Conservation (phyloP, 345 rosid genomes). For the Abelmoschus esculentus region DNA sequence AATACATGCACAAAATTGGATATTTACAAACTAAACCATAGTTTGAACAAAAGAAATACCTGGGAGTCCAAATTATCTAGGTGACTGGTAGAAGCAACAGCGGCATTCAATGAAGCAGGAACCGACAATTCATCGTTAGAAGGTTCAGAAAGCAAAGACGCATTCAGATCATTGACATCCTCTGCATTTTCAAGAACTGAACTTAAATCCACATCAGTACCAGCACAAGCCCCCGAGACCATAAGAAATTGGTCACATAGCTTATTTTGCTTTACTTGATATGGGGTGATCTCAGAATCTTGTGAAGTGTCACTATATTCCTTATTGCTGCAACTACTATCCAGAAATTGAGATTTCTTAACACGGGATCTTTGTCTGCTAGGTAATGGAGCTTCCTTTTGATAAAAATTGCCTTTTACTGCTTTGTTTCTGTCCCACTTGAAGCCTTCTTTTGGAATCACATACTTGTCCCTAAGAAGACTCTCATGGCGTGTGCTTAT, state of each 20-base stretch:
- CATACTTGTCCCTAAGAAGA: constrained; percentile 35
- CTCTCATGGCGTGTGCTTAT: constrained; percentile 31
- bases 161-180: constrained; percentile 28
- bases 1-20: background rate
- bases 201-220: constrained; percentile 20
- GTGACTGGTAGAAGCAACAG: constrained; percentile 24
- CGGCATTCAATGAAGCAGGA: constrained; percentile 22
- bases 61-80: constrained; percentile 24
- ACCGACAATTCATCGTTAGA: constrained; percentile 26
- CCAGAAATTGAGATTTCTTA: constrained; percentile 23
- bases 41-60: constrained; percentile 18
- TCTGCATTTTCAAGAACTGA: constrained; percentile 32
- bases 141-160: constrained; percentile 25
- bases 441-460: constrained; percentile 36
- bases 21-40: background rate
- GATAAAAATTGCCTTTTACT: constrained; percentile 31
- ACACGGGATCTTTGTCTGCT: constrained; percentile 33
- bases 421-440: constrained; percentile 41
- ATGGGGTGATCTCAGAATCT: constrained; percentile 28
- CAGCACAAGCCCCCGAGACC: constrained; percentile 30
- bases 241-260: constrained; percentile 25
- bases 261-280: constrained; percentile 22
- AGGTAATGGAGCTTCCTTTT: constrained; percentile 31
- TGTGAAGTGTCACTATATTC: constrained; percentile 30
- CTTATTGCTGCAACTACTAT: background rate